A percentile compares a stretch with the other conserved stretches of the same genome.
Evolutionary conservation across 1,139 yeast genomes (phyloP).

Genomic region (Kodamaea alishanica): DNA sequence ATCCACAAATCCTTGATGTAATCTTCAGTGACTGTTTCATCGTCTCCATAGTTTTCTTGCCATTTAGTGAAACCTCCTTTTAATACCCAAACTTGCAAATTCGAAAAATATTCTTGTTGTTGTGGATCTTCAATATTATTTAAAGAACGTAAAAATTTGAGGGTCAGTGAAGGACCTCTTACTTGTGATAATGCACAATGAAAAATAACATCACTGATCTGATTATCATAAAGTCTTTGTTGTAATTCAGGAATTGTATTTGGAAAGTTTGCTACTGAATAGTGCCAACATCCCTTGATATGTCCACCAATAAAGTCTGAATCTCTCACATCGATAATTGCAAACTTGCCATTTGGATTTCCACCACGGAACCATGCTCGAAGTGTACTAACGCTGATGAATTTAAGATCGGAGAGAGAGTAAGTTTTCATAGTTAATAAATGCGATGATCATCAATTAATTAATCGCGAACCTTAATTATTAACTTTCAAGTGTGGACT

Average conservation of each 20-base stretch:
- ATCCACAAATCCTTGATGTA: conserved; percentile 57
- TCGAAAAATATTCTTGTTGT: conserved; percentile 22
- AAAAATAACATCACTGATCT: conserved; percentile 61
- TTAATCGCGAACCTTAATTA: too few species aligned
- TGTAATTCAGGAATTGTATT: conserved; percentile 42
- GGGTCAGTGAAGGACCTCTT: conserved; percentile 84
- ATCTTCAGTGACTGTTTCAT: conserved; percentile 63
- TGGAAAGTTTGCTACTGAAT: conserved; percentile 53
- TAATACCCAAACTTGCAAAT: conserved; percentile 63
- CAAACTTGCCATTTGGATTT: conserved; percentile 45
- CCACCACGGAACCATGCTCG: conserved; percentile 44
- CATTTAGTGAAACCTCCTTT: conserved; percentile 83
- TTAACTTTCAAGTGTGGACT: too few species aligned
- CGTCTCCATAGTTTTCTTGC: conserved; percentile 74
- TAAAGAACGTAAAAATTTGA: conserved; percentile 56
- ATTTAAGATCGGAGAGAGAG: conserved; percentile 21
- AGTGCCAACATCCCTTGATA: conserved; percentile 57
- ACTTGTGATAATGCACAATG: conserved; percentile 90
- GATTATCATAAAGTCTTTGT: conserved; percentile 27
- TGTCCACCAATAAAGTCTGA: conserved; percentile 70
- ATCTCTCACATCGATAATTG: conserved; percentile 84
- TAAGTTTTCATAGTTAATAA: conserved; percentile 3
- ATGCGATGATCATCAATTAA: too few species aligned
- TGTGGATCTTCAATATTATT: conserved; percentile 32
- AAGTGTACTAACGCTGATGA: conserved; percentile 43